Percentiles rank a stretch among this genome's conserved stretches.
Conservation (phyloP, 2,329 filamentous ascomycete species). For the Penicillium rolfsii region DNA sequence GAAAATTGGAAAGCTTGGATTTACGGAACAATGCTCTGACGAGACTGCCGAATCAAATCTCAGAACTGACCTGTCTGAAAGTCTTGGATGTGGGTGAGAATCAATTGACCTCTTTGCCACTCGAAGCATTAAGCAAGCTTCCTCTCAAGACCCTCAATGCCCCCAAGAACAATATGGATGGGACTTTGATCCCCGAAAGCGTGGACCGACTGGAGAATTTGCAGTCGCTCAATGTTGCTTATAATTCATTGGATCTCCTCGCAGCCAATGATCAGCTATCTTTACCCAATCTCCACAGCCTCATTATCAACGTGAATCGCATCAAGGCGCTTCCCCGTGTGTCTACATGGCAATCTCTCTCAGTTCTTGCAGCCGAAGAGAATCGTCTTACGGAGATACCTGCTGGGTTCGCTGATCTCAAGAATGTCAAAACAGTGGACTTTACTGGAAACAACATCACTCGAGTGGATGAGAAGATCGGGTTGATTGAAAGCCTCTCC, state of each 20-base stretch:
- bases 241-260: constrained; percentile 68
- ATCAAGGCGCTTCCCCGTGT: constrained; percentile 74
- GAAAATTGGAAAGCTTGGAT: constrained; percentile 77
- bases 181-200: constrained; percentile 68
- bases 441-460: constrained; percentile 84
- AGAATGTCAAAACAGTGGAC: constrained; percentile 74
- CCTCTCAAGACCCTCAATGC: constrained; percentile 74
- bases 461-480: constrained; percentile 73
- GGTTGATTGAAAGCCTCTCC: constrained; percentile 75
- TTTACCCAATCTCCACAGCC: constrained; percentile 71
- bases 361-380: constrained; percentile 76
- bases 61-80: constrained; percentile 69
- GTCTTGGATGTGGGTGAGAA: constrained; percentile 82
- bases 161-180: constrained; percentile 76
- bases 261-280: constrained; percentile 56
- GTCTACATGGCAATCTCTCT: constrained; percentile 70
- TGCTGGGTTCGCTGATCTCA: constrained; percentile 69
- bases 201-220: constrained; percentile 65
- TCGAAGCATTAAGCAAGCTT: constrained; percentile 67
- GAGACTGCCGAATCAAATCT: constrained; percentile 67
- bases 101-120: constrained; percentile 69
- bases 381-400: constrained; percentile 80
- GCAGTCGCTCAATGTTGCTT: constrained; percentile 75
- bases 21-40: constrained; percentile 79
- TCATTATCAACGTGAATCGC: constrained; percentile 81